phyloP scores from a whole-genome alignment of 805 yeast genomes.

The Yarrowia sp. region DNA sequence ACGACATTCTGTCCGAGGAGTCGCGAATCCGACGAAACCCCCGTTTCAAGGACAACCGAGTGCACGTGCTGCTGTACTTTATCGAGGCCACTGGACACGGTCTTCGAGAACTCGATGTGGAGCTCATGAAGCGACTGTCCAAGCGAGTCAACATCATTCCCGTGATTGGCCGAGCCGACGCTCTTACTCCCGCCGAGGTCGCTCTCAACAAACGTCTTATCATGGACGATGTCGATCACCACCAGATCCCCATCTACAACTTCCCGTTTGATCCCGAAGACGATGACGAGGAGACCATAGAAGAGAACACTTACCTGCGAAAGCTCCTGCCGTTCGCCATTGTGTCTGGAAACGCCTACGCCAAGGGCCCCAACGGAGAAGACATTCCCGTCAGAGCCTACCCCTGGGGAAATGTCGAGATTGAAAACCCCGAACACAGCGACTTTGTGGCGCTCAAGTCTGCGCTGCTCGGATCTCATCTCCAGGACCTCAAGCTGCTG shows the following conservation, averaged over 20 bases:
- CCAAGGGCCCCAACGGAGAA: conserved; percentile 19
- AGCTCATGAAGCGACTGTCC: conserved; percentile 66
- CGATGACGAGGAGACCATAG: conserved; percentile 44
- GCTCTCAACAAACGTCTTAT: conserved; percentile 52
- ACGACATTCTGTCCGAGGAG: conserved; percentile 70
- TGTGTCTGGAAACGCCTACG: conserved; percentile 6
- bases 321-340: conserved; percentile 57
- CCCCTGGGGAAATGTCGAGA: conserved; percentile 59
- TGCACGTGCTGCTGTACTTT: conserved; percentile 76
- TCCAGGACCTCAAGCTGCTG: conserved; percentile 75
- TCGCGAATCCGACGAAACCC: conserved; percentile 71
- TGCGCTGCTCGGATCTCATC: conserved; percentile 70
- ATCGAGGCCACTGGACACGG: conserved; percentile 59
- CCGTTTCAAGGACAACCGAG: conserved; percentile 66
- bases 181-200: conserved; percentile 66
- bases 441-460: conserved; percentile 49
- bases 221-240: conserved; percentile 54
- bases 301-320: conserved; percentile 42
- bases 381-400: conserved; percentile 45
- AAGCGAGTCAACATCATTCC: conserved; percentile 80
- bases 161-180: conserved; percentile 75
- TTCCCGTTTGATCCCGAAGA: conserved; percentile 68
- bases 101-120: conserved; percentile 67
- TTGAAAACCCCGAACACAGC: conserved; percentile 39
- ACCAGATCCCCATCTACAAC: conserved; percentile 65